phyloP scores from a whole-genome alignment of 1,284 basidiomycete genomes.

The Inonotus obliquus region DNA sequence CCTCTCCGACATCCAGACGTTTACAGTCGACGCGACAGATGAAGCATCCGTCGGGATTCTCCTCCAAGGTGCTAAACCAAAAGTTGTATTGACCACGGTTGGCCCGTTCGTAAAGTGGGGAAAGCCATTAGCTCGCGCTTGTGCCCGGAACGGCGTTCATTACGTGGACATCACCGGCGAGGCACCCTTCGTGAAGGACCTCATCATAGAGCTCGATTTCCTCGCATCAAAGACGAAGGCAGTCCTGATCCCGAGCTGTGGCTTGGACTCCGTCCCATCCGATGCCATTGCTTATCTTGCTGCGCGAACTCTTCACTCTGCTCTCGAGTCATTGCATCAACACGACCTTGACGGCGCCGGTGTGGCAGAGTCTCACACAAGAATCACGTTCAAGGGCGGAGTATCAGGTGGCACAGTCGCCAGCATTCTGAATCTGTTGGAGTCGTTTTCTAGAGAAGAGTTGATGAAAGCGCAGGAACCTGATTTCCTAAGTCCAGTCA shows the following conservation, averaged over 20 bases:
- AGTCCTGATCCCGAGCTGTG: slow-evolving; percentile 66
- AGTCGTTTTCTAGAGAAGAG: slow-evolving; percentile 42
- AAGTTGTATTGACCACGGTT: slow-evolving; percentile 63
- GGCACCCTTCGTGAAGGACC: slow-evolving; percentile 44
- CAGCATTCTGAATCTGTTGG: slow-evolving; percentile 44
- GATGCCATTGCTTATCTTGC: slow-evolving; percentile 60
- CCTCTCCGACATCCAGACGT: slow-evolving; percentile 38
- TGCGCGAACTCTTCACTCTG: slow-evolving; percentile 38
- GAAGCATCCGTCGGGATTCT: slow-evolving; percentile 43
- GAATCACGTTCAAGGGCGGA: slow-evolving; percentile 45
- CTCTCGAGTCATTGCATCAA: not conserved
- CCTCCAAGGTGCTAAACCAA: slow-evolving; percentile 40
- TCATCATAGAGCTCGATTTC: slow-evolving; percentile 57
- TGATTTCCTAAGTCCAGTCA: slow-evolving; percentile 52
- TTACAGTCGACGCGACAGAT: slow-evolving; percentile 50
- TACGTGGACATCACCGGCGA: slow-evolving; percentile 67
- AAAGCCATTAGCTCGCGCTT: slow-evolving; percentile 57
- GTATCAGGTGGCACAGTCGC: slow-evolving; percentile 71
- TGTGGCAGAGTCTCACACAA: slow-evolving; percentile 39
- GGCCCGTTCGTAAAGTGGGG: slow-evolving; percentile 66
- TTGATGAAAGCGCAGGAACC: slow-evolving; percentile 29
- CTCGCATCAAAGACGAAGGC: slow-evolving; percentile 59
- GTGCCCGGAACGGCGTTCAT: slow-evolving; percentile 48
- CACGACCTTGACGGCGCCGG: slow-evolving; percentile 24
- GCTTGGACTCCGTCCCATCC: slow-evolving; percentile 70